A percentile compares a stretch with the other conserved stretches of the same genome.
Conservation (phyloP, 768 basidiomycete genomes). For the Podaxis sp. region DNA sequence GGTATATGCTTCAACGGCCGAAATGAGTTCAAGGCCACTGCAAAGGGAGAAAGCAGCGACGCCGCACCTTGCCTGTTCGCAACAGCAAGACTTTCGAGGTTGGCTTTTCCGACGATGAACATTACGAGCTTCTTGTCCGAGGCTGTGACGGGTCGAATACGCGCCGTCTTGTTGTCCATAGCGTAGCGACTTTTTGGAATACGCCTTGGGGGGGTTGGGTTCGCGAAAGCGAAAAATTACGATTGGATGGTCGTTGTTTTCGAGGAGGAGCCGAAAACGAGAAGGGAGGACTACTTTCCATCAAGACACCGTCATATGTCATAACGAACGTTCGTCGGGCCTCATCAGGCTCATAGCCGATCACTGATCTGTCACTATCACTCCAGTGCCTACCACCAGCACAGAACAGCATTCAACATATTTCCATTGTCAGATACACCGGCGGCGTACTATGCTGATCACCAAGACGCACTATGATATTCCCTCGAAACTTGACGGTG, state of each 20-base stretch:
- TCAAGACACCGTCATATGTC: conserved; percentile 1
- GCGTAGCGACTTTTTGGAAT: neutral
- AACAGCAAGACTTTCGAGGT: conserved; percentile 63
- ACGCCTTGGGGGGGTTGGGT: neutral
- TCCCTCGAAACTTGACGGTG: conserved; percentile 61
- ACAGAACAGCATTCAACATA: neutral
- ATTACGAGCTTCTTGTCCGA: conserved; percentile 59
- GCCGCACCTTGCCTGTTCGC: conserved; percentile 61
- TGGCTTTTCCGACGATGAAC: conserved; percentile 63
- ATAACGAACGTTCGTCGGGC: conserved; percentile 6
- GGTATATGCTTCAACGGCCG: conserved; percentile 38
- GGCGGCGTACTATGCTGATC: conserved; percentile 65
- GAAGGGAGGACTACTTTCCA: neutral
- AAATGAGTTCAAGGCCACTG: conserved; percentile 8
- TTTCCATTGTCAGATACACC: neutral
- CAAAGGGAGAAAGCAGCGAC: neutral
- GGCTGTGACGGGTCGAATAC: conserved; percentile 51
- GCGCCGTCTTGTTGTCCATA: conserved; percentile 28
- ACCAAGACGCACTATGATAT: conserved; percentile 77
- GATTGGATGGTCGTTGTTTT: neutral
- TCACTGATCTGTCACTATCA: neutral
- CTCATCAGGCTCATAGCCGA: neutral
- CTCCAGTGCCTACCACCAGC: neutral
- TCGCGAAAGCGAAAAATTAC: neutral
- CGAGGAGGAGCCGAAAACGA: neutral